These are phyloP conservation scores for Solanum okadae DNA, from an alignment of 257 asterid genomes.

Conservation along the genomic window DNA sequence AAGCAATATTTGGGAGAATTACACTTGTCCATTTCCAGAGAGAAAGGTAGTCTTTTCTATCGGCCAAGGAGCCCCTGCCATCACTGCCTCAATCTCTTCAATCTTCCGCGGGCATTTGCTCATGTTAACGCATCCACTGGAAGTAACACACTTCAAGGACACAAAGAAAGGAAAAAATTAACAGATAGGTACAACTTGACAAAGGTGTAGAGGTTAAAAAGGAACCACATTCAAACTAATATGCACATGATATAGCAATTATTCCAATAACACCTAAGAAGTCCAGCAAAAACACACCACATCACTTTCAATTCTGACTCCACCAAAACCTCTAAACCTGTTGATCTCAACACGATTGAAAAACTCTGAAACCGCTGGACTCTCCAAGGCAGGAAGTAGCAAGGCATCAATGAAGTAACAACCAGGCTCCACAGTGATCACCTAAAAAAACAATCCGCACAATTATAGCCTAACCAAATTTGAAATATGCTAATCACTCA, in stretches of 20 bases:
- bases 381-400: conserved; percentile 83
- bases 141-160: conserved; percentile 47
- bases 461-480: neutral
- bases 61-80: conserved; percentile 92
- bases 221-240: neutral
- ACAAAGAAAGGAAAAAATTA: neutral
- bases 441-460: conserved; percentile 35
- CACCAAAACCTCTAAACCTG: conserved; percentile 78
- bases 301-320: conserved; percentile 95
- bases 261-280: neutral
- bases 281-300: conserved; percentile 31
- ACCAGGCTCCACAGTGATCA: conserved; percentile 96
- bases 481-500: neutral
- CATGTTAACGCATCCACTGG: conserved; percentile 77
- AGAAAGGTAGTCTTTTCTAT: conserved; percentile 20
- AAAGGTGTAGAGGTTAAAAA: neutral
- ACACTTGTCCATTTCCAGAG: conserved; percentile 14
- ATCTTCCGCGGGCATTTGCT: conserved; percentile 75
- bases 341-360: conserved; percentile 55
- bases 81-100: conserved; percentile 81
- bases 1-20: neutral
- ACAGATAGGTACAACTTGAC: neutral
- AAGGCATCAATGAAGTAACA: conserved; percentile 89
- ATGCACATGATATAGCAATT: neutral
- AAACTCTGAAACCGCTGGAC: conserved; percentile 47